Conservation (phyloP, 2,329 filamentous ascomycete species). For the Pseudocercospora fijiensis region DNA sequence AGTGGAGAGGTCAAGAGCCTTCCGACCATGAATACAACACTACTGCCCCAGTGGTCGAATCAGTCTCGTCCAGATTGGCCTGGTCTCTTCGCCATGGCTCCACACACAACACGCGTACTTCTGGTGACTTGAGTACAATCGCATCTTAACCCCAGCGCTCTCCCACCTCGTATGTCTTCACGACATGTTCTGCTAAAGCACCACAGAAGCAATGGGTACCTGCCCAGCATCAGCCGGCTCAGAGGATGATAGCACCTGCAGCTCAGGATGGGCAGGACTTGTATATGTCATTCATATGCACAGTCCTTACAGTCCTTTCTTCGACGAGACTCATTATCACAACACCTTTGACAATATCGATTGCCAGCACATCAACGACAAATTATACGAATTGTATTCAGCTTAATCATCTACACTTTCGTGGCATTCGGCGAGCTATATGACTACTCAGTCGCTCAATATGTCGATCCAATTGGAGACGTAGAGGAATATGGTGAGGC, state of each 20-base stretch:
- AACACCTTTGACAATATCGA: background rate
- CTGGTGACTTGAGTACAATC: background rate
- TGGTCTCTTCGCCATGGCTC: background rate
- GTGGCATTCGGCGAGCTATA: background rate
- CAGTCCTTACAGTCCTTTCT: background rate
- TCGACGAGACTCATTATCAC: background rate
- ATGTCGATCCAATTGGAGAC: conserved; percentile 3
- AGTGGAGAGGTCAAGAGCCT: too few relatives aligned
- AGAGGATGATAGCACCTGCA: background rate
- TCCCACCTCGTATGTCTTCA: background rate
- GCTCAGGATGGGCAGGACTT: background rate
- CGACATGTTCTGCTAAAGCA: background rate
- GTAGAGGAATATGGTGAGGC: background rate
- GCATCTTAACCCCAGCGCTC: background rate
- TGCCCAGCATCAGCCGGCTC: background rate
- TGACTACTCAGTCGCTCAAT: background rate
- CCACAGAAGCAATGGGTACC: background rate
- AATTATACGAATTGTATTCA: background rate
- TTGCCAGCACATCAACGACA: background rate
- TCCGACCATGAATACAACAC: too few relatives aligned
- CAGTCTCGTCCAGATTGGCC: background rate
- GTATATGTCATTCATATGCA: background rate
- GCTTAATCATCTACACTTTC: background rate
- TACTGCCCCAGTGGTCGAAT: too few relatives aligned
- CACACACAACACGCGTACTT: background rate